Conservation (phyloP, 805 yeast species). For the Teunomyces funiuensis region DNA sequence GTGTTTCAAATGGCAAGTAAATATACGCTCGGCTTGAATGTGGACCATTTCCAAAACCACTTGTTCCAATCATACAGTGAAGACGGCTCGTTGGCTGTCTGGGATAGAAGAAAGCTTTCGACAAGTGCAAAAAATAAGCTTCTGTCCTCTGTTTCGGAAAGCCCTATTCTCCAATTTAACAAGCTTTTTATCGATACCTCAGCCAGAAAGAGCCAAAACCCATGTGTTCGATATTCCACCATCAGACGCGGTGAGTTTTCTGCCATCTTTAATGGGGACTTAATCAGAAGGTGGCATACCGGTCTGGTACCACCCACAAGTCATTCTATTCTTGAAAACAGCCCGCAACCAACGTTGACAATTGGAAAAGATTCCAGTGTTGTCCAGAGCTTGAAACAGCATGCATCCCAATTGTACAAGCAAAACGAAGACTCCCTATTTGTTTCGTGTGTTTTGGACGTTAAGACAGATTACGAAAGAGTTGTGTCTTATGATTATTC, state of each 20-base stretch:
- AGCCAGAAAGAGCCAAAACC: constrained; percentile 55
- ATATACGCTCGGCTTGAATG: constrained; percentile 63
- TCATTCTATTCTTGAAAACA: not conserved
- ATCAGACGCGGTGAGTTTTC: constrained; percentile 70
- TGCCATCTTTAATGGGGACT: constrained; percentile 74
- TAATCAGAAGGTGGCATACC: constrained; percentile 77
- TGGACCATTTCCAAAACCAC: constrained; percentile 67
- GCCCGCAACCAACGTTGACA: not conserved
- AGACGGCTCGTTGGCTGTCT: constrained; percentile 79
- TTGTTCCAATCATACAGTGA: constrained; percentile 76
- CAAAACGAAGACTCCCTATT: constrained; percentile 58
- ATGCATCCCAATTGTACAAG: constrained; percentile 36
- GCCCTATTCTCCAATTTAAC: constrained; percentile 59
- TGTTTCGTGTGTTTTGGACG: constrained; percentile 74
- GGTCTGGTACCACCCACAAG: constrained; percentile 51
- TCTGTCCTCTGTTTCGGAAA: constrained; percentile 35
- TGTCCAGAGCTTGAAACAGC: constrained; percentile 32
- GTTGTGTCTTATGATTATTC: constrained; percentile 85
- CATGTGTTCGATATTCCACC: constrained; percentile 70
- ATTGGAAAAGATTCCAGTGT: constrained; percentile 10
- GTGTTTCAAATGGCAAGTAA: constrained; percentile 74
- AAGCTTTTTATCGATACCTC: constrained; percentile 59
- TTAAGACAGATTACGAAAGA: constrained; percentile 72
- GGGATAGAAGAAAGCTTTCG: constrained; percentile 70
- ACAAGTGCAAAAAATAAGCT: constrained; percentile 19